phyloP scores from a whole-genome alignment of 768 basidiomycete species.

The Mrakia frigida region DNA sequence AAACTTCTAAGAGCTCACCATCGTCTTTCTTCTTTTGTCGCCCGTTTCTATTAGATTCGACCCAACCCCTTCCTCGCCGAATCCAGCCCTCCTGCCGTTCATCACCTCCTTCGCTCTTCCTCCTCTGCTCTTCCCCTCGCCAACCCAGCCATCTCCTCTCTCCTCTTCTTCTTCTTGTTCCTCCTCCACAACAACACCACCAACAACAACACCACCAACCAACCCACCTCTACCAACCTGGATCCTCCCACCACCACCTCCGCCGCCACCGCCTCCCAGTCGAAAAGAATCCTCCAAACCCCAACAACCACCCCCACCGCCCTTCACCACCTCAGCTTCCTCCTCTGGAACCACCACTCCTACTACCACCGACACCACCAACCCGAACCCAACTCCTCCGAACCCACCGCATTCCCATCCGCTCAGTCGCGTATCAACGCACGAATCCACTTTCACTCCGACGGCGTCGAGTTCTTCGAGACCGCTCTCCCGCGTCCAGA shows the following conservation, averaged over 20 bases:
- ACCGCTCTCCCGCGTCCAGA: not conserved
- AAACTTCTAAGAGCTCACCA: not conserved
- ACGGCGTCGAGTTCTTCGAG: not conserved
- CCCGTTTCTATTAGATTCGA: not conserved
- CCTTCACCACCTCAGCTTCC: not conserved
- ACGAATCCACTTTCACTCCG: constrained; percentile 4
- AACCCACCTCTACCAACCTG: not conserved
- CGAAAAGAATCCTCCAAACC: not conserved
- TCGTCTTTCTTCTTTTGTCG: not conserved
- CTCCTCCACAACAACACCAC: not conserved
- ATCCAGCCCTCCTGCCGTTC: constrained; percentile 6
- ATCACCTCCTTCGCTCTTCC: constrained; percentile 8
- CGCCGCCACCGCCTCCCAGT: not conserved
- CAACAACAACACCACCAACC: not conserved
- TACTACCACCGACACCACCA: not conserved
- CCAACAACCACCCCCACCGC: not conserved
- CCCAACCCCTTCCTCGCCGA: constrained; percentile 1
- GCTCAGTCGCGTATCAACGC: not conserved
- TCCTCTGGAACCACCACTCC: not conserved
- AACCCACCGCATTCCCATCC: not conserved
- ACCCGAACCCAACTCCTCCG: not conserved
- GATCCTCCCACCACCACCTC: not conserved
- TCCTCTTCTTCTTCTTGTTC: not conserved
- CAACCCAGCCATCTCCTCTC: too few relatives aligned
- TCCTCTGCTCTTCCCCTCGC: not conserved